These are phyloP conservation scores for Mercurialis annua DNA, from an alignment of 345 rosid genomes.

Conservation along the genomic window DNA sequence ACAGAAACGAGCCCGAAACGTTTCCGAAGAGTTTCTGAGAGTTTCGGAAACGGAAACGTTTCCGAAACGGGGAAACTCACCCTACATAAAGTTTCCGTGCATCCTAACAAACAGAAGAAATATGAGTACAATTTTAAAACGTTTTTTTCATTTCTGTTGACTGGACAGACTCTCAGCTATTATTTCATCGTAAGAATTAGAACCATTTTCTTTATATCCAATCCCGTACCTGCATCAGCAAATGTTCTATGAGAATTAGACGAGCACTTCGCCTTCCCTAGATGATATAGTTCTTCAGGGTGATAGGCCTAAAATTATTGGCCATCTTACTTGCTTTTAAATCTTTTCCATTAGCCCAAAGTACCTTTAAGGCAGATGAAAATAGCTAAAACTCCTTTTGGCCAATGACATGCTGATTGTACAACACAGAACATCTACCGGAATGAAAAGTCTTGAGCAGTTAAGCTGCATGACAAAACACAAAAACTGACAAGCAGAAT, in stretches of 20 bases:
- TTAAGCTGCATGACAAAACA: neutral
- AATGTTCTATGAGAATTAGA: conserved; percentile 4
- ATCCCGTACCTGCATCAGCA: conserved; percentile 9
- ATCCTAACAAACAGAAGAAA: conserved; percentile 1
- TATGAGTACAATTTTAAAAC: neutral
- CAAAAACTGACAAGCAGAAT: neutral
- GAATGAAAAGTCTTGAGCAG: neutral
- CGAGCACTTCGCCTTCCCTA: conserved; percentile 1
- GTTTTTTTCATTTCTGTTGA: conserved; percentile 11
- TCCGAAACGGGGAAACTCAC: too few species aligned
- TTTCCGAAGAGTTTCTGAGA: too few species aligned
- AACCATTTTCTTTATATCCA: conserved; percentile 5
- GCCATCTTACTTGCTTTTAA: conserved; percentile 7
- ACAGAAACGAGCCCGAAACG: too few species aligned
- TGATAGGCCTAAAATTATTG: neutral
- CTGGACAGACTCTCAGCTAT: conserved; percentile 18
- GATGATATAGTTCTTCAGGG: conserved; percentile 1
- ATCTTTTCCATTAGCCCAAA: neutral
- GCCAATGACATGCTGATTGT: neutral
- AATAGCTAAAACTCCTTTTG: neutral
- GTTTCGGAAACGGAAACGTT: too few species aligned
- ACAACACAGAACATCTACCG: neutral
- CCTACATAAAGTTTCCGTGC: too few species aligned
- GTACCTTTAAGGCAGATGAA: conserved; percentile 1
- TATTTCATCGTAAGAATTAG: conserved; percentile 17